Evolutionary conservation across 257 asterid species (phyloP), one percentile per base, ranked within the genome.

Genomic region (Solanum sejunctum): DNA sequence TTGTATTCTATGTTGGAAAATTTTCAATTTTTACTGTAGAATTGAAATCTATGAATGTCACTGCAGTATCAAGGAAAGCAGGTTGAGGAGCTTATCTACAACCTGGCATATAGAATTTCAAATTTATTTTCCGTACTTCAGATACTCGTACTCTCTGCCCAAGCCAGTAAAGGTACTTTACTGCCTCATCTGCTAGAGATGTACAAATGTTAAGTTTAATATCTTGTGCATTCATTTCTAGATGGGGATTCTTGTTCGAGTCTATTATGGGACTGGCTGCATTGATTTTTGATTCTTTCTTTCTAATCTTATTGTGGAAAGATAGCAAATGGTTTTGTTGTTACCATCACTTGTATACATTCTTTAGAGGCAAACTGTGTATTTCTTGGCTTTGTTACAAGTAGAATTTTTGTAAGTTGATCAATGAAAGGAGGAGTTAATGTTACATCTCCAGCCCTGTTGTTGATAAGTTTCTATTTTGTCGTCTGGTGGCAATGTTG

Each of bases 1-100:
- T 58, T 45, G 57, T 67, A n/a, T 13, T 49, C 54, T 54, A 39
- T 55, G n/a, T 75, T 75, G 41, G 60, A 16, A 5, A 49, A 49
- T 23, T 23, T 75, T 47, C 82, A 23, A 26, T 49, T 75, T 7
- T 23, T 36, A 9, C n/a, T 75, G 61, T 75, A 13, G 82, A 75
- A 75, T 75, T 75, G 58, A 75, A 49, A 13, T 88, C 87, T 91
- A 89, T 71, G 87, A 86, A 89, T 90, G 91, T 88, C 89, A 77
- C 89, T 91, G 93, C 95, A 92, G 94, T 89, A 87, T 83, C 89
- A 87, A 83, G 85, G 92, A 91, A 88, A 88, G 90, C 94, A 91
- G 91, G 91, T 89, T 88, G 91, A 88, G 90, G 91, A 93, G 92
- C 85, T 87, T 81, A 81, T 80, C 86, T 75, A 84, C 89, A 87